Conservation (phyloP, 257 asterid genomes). For the Solanum peruvianum region DNA sequence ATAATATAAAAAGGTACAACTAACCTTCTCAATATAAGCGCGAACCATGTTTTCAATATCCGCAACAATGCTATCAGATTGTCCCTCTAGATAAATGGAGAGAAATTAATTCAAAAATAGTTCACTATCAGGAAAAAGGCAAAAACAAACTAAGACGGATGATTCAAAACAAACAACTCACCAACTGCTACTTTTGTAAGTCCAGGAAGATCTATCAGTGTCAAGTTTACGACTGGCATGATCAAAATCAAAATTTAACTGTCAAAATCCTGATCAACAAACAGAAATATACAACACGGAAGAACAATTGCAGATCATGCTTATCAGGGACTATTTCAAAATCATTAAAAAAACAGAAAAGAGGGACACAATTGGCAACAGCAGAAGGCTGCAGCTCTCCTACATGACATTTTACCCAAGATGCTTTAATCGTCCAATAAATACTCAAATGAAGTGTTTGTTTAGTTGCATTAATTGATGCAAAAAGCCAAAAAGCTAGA, state of each 20-base stretch:
- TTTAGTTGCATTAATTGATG: not conserved
- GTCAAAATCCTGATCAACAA: conserved; percentile 11
- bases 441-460: not conserved
- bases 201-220: conserved; percentile 95
- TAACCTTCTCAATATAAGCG: conserved; percentile 90
- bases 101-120: not conserved
- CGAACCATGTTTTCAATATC: conserved; percentile 98
- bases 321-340: not conserved
- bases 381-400: not conserved
- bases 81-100: conserved; percentile 57
- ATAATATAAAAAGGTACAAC: not conserved
- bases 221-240: conserved; percentile 86
- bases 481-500: not conserved
- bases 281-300: not conserved
- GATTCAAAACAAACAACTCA: conserved; percentile 25
- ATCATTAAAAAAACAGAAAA: not conserved
- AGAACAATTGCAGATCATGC: not conserved
- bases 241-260: not conserved
- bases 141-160: not conserved
- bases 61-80: conserved; percentile 79
- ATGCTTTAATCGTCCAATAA: not conserved
- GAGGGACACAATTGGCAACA: not conserved
- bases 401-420: not conserved
- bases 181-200: conserved; percentile 98
- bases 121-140: not conserved